These are phyloP conservation scores for Trichoderma brevicompactum DNA, from an alignment of 2,329 filamentous ascomycete genomes.

Conservation along the genomic window DNA sequence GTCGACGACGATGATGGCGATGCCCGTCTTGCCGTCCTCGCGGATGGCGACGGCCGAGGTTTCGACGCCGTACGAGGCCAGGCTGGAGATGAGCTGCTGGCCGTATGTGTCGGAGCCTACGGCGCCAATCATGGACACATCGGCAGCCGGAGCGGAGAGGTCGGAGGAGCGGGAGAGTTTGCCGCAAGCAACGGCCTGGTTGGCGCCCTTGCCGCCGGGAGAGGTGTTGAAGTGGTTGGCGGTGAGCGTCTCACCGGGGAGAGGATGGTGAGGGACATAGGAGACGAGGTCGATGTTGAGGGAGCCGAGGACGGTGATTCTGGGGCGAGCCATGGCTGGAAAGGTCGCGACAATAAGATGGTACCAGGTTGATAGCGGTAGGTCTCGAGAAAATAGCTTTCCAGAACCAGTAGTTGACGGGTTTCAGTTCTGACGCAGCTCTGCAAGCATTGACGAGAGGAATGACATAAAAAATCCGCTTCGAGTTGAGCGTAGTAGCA, in stretches of 20 bases:
- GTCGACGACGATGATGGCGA: conserved; percentile 78
- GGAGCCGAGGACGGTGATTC: conserved; percentile 85
- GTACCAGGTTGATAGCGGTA: not conserved
- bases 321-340: conserved; percentile 41
- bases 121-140: conserved; percentile 73
- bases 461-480: not conserved
- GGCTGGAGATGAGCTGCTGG: conserved; percentile 58
- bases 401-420: conserved; percentile 28
- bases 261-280: conserved; percentile 80
- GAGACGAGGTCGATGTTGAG: conserved; percentile 95
- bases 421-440: not conserved
- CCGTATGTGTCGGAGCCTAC: conserved; percentile 73
- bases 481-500: not conserved
- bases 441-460: not conserved
- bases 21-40: conserved; percentile 61
- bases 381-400: not conserved
- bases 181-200: conserved; percentile 89
- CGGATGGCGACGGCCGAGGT: conserved; percentile 55
- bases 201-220: conserved; percentile 91
- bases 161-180: conserved; percentile 68
- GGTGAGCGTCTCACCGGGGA: conserved; percentile 85
- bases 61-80: conserved; percentile 66
- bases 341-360: not conserved
- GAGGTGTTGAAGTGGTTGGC: conserved; percentile 77
- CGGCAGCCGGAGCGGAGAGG: conserved; percentile 42